These are phyloP conservation scores for Rhododendron ferrugineum DNA, from an alignment of 148 eudicot species.

Conservation along the genomic window DNA sequence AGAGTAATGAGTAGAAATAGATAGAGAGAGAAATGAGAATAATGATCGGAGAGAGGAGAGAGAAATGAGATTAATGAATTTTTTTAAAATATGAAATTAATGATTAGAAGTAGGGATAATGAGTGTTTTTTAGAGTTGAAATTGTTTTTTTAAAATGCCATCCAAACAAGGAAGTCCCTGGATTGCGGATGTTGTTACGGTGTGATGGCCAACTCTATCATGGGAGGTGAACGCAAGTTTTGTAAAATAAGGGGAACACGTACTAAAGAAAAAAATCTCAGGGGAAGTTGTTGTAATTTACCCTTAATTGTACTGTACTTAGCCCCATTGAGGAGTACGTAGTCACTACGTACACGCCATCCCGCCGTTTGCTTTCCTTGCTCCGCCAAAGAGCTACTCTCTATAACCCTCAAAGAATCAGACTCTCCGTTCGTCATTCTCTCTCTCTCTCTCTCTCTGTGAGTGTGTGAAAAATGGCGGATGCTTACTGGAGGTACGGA, in stretches of 20 bases:
- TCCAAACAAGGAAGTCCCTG: not conserved
- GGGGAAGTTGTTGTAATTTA: no score
- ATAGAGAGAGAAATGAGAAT: no score
- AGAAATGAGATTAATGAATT: no score
- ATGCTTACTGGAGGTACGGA: constrained; percentile 55
- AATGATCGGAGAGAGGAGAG: no score
- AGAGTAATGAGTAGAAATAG: no score
- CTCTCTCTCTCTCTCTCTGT: not conserved
- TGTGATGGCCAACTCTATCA: not conserved
- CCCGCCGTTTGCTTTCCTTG: not conserved
- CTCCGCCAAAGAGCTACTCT: not conserved
- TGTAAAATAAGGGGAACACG: not conserved
- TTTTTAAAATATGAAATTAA: no score
- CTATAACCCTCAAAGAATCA: not conserved
- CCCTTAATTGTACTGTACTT: not conserved
- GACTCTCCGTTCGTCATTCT: not conserved
- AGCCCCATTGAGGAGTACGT: not conserved
- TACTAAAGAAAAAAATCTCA: not conserved
- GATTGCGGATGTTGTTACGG: not conserved
- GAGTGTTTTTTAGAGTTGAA: no score
- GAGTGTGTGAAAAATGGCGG: constrained; percentile 27
- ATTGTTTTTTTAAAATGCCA: no score
- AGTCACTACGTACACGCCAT: not conserved
- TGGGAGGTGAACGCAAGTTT: not conserved
- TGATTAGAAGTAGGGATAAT: no score